Evolutionary conservation across 805 yeast species (phyloP).

Genomic region (Ogataea ramenticola): DNA sequence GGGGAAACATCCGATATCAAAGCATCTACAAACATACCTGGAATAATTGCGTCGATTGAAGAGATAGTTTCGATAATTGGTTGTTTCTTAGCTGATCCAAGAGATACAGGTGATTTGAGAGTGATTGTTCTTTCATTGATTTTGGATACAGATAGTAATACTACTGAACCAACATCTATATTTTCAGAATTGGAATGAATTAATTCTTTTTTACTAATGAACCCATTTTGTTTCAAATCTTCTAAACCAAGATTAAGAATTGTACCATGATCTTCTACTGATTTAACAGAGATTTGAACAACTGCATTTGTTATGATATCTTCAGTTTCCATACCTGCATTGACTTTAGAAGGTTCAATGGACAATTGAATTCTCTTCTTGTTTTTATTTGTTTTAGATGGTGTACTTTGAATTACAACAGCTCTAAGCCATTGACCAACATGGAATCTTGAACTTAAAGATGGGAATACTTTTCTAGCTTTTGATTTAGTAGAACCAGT

Average conservation of each 20-base stretch:
- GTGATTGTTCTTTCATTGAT: conserved; percentile 51
- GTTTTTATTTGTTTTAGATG: conserved; percentile 24
- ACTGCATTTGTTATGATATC: conserved; percentile 58
- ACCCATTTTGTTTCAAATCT: conserved; percentile 47
- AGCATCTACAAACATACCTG: conserved; percentile 80
- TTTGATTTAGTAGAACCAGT: conserved; percentile 13
- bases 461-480: conserved; percentile 43
- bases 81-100: conserved; percentile 37
- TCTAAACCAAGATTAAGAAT: conserved; percentile 61
- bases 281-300: conserved; percentile 69
- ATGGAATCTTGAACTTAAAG: conserved; percentile 43
- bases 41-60: conserved; percentile 72
- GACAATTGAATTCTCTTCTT: conserved; percentile 64
- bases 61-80: conserved; percentile 49
- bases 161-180: conserved; percentile 56
- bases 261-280: conserved; percentile 90
- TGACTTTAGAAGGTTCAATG: conserved; percentile 68
- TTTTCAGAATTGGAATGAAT: conserved; percentile 27
- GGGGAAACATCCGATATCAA: conserved; percentile 50
- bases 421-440: conserved; percentile 88
- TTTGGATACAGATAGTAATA: conserved; percentile 53
- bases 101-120: conserved; percentile 36
- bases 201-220: conserved; percentile 66
- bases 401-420: conserved; percentile 48
- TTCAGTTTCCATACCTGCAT: conserved; percentile 50